These are phyloP conservation scores for Phytophthora fragariaefolia DNA, from an alignment of 352 stramenopile genomes.

Conservation along the genomic window DNA sequence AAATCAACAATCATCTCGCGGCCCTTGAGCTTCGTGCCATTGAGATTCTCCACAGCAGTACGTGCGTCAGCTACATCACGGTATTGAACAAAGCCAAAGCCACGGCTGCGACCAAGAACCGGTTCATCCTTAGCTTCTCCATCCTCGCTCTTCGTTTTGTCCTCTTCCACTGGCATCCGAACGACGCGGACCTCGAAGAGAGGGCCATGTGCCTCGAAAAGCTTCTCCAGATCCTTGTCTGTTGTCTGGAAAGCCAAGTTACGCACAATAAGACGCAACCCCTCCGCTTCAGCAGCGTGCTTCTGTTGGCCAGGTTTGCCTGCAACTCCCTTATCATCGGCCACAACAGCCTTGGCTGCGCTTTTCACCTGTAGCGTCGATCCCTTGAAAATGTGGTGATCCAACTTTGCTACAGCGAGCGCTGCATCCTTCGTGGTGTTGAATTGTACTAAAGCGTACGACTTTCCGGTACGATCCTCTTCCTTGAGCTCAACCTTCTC, in stretches of 20 bases:
- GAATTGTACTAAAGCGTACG: conserved; percentile 74
- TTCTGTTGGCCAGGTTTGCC: conserved; percentile 40
- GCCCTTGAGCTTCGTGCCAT: conserved; percentile 80
- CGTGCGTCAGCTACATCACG: conserved; percentile 67
- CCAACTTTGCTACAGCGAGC: conserved; percentile 71
- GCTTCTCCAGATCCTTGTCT: conserved; percentile 72
- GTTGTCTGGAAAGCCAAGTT: conserved; percentile 86
- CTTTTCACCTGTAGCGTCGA: conserved; percentile 68
- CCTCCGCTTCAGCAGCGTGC: conserved; percentile 47
- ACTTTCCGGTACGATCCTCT: conserved; percentile 59
- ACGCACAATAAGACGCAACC: conserved; percentile 81
- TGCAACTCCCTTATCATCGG: conserved; percentile 25
- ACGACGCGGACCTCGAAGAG: conserved; percentile 80
- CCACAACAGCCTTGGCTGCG: conserved; percentile 40
- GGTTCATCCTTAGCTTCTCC: conserved; percentile 19
- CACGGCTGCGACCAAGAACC: conserved; percentile 67
- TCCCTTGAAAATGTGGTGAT: conserved; percentile 87
- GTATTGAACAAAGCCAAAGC: conserved; percentile 89
- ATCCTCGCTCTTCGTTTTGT: conserved; percentile 36
- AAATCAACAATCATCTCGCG: conserved; percentile 90
- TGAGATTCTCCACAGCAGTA: conserved; percentile 72
- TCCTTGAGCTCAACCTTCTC: conserved; percentile 67
- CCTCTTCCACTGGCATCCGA: conserved; percentile 70
- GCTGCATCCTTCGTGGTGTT: conserved; percentile 58
- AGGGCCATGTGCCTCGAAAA: conserved; percentile 69